Conservation (phyloP, 2,329 filamentous ascomycete species). For the Xylaria sp. region DNA sequence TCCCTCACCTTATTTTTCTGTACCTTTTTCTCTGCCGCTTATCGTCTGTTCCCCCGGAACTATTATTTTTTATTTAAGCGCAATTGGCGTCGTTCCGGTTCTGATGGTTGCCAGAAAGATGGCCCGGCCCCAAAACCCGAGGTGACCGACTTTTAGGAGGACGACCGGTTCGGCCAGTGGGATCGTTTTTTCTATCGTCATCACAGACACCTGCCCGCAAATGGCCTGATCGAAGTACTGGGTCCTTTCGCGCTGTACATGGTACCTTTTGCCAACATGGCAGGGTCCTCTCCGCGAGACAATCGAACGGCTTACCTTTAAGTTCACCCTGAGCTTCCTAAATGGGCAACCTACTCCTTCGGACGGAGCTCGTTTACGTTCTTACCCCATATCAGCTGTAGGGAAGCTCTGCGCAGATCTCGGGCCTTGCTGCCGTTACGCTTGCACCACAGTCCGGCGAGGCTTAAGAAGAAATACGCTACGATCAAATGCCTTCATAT, state of each 20-base stretch:
- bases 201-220: slow-evolving; percentile 17
- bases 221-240: slow-evolving; percentile 26
- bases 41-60: slow-evolving; percentile 5
- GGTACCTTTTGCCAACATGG: slow-evolving; percentile 13
- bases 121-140: slow-evolving; percentile 27
- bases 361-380: slow-evolving; percentile 15
- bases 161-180: slow-evolving; percentile 22
- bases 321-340: slow-evolving; percentile 25
- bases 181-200: slow-evolving; percentile 18
- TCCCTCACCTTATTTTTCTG: slow-evolving; percentile 6
- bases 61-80: slow-evolving; percentile 23
- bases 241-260: slow-evolving; percentile 26
- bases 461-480: neutral
- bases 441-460: neutral
- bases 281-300: slow-evolving; percentile 19
- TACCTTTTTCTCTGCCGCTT: neutral
- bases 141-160: slow-evolving; percentile 28
- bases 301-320: slow-evolving; percentile 21
- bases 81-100: slow-evolving; percentile 28
- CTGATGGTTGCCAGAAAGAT: slow-evolving; percentile 14
- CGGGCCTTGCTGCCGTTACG: neutral
- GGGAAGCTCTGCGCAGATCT: neutral
- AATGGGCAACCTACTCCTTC: slow-evolving; percentile 29
- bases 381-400: neutral
- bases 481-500: neutral